Base-by-base conservation (phyloP, 352 stramenopile species). In the Phytophthora pluvialis region DNA sequence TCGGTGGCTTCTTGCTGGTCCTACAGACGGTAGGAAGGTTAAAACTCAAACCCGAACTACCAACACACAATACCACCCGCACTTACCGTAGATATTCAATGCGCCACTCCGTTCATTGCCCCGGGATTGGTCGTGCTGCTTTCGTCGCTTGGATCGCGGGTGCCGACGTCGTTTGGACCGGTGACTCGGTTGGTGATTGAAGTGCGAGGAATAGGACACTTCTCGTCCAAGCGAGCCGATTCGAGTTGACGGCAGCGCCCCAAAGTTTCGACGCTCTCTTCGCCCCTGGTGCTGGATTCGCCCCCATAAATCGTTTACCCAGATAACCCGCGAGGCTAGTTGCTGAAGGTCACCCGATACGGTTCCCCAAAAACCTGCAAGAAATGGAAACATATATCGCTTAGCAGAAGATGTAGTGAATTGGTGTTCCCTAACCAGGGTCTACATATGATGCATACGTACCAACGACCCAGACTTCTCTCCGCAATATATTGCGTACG, bases 381-480 rank as follows among this genome's bases (percentile, higher is more conserved):
- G 12, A 35, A 53, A 29, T 49, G 12, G 21, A 21, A 21, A 21
- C 21, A 21, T 21, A 32, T 32, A 36, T 3, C 8, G 43, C 10
- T 49, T 35, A 32, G 13, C 26, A 32, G 47, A 13, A 18, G 53
- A 33, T 11, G 6, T 13, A 58, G 15, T 35, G 16, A 3, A 50
- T n/a, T 15, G 13, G 26, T 11, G 35, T 12, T 47, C 8, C 15
- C 9, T 6, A 47, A 31, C 5, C 7, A 29, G 18, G 21, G 21
- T 21, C 13, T 26, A n/a, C 2, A 50, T 25, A 9, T 18, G 12
- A 4, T 21, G 25, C 15, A 11, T 26, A 16, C 71, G 38, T 69
- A 91, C 81, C 81, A 13, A 93, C 66, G 3, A 91, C 81, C 84
- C 84, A 91, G 1, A 91, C 39, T 44, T 91, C 82, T 49, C 89